Conservation (phyloP, 148 eudicot genomes). For the Rhododendron simsii region DNA sequence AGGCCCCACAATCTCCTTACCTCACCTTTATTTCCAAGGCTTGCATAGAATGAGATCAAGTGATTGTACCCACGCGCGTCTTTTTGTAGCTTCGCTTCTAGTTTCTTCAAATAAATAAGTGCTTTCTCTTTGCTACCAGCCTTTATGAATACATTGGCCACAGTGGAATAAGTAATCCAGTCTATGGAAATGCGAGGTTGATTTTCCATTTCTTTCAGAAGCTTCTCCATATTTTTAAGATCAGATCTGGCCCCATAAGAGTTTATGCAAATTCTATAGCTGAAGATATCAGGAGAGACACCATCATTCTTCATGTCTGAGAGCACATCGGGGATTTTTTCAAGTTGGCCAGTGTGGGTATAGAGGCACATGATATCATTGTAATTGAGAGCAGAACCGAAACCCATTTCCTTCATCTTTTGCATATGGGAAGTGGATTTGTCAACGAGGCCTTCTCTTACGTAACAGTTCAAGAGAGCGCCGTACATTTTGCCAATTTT, state of each 20-base stretch:
- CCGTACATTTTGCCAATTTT: conserved; percentile 47
- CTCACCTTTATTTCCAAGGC: conserved; percentile 33
- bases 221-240: conserved; percentile 31
- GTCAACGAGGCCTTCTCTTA: conserved; percentile 34
- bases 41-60: conserved; percentile 45
- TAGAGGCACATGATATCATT: conserved; percentile 46
- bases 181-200: conserved; percentile 35
- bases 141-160: conserved; percentile 32
- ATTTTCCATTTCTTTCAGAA: conserved; percentile 34
- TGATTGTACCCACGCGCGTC: conserved; percentile 30
- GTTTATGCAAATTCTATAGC: conserved; percentile 43
- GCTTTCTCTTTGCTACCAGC: conserved; percentile 40
- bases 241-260: conserved; percentile 36
- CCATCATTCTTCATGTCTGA: conserved; percentile 40
- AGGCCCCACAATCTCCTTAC: conserved; percentile 44
- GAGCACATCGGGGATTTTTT: conserved; percentile 34
- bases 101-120: conserved; percentile 30
- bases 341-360: conserved; percentile 28
- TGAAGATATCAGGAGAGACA: conserved; percentile 31
- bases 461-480: conserved; percentile 55
- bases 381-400: conserved; percentile 37
- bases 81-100: conserved; percentile 24
- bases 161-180: conserved; percentile 36
- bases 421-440: conserved; percentile 33
- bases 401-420: conserved; percentile 45